phyloP scores from a whole-genome alignment of 1,139 yeast genomes.

The Kurtzmaniella natalensis region DNA sequence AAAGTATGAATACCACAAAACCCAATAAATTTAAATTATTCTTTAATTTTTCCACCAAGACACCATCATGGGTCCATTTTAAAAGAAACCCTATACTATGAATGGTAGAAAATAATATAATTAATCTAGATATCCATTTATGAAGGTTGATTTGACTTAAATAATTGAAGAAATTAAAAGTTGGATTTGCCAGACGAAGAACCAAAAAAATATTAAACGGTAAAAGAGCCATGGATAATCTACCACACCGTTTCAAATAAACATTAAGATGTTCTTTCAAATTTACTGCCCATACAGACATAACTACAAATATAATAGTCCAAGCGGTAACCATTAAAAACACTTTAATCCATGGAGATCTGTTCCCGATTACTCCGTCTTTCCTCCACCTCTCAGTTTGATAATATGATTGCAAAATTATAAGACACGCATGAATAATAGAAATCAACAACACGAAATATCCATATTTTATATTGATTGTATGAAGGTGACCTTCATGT shows the following conservation, averaged over 20 bases:
- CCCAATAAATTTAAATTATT: slow-evolving; percentile 58
- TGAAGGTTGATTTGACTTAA: slow-evolving; percentile 57
- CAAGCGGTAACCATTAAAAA: slow-evolving; percentile 18
- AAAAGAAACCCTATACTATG: slow-evolving; percentile 58
- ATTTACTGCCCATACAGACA: slow-evolving; percentile 20
- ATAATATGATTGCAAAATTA: slow-evolving; percentile 4
- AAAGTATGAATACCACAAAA: slow-evolving; percentile 42
- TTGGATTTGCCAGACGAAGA: slow-evolving; percentile 49
- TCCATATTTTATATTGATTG: slow-evolving; percentile 46
- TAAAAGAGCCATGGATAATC: slow-evolving; percentile 60
- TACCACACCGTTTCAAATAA: slow-evolving; percentile 42
- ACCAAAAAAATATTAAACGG: slow-evolving; percentile 63
- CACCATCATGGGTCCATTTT: slow-evolving; percentile 32
- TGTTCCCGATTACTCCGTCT: slow-evolving; percentile 2
- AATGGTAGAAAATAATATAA: slow-evolving; percentile 44
- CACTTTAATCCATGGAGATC: slow-evolving; percentile 1
- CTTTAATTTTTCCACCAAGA: slow-evolving; percentile 30
- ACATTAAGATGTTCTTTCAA: slow-evolving; percentile 18
- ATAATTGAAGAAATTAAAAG: slow-evolving; percentile 52
- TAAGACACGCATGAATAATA: slow-evolving; percentile 19
- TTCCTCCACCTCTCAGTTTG: slow-evolving; percentile 3
- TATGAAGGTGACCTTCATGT: slow-evolving; percentile 30
- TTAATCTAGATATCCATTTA: slow-evolving; percentile 75
- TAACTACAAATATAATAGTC: slow-evolving; percentile 20
- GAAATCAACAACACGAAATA: slow-evolving; percentile 37